Evolutionary conservation across 257 asterid genomes (phyloP).

Genomic region (Ilex asprella): DNA sequence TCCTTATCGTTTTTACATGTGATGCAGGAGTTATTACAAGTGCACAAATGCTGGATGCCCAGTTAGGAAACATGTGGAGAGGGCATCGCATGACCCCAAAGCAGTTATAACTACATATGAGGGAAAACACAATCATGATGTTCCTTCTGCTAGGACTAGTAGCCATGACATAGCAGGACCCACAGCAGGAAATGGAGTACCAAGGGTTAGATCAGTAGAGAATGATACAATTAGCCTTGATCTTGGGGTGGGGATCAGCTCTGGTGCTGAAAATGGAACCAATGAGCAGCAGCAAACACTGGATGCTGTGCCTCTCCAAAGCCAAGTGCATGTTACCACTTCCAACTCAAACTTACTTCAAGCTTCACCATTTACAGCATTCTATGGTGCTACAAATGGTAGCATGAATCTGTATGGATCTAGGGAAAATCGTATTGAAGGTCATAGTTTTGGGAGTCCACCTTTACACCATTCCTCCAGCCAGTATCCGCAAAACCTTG

Average conservation of each 20-base stretch:
- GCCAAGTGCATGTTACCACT: constrained; percentile 24
- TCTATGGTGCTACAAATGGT: constrained; percentile 35
- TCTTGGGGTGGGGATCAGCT: constrained; percentile 77
- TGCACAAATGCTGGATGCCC: constrained; percentile 91
- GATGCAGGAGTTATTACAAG: constrained; percentile 91
- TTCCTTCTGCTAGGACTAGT: constrained; percentile 64
- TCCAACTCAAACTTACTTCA: constrained; percentile 38
- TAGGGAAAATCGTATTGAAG: constrained; percentile 18
- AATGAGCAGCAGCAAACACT: constrained; percentile 24
- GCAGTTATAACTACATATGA: constrained; percentile 96
- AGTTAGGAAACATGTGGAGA: constrained; percentile 92
- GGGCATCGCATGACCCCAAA: constrained; percentile 95
- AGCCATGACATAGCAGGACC: constrained; percentile 58
- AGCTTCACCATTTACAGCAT: constrained; percentile 33
- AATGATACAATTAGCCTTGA: constrained; percentile 59
- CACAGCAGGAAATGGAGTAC: constrained; percentile 25
- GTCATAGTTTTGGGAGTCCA: constrained; percentile 22
- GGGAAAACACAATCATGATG: constrained; percentile 94
- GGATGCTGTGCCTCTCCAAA: constrained; percentile 25
- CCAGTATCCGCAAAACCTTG: constrained; percentile 31
- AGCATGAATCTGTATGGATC: constrained; percentile 19
- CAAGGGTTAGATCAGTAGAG: constrained; percentile 47
- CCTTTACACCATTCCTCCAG: constrained; percentile 24
- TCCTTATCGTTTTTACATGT: constrained; percentile 6
- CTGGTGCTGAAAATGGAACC: constrained; percentile 26